Conservation (phyloP, 108 stramenopile genomes). For the Mediolabrus comicus region DNA sequence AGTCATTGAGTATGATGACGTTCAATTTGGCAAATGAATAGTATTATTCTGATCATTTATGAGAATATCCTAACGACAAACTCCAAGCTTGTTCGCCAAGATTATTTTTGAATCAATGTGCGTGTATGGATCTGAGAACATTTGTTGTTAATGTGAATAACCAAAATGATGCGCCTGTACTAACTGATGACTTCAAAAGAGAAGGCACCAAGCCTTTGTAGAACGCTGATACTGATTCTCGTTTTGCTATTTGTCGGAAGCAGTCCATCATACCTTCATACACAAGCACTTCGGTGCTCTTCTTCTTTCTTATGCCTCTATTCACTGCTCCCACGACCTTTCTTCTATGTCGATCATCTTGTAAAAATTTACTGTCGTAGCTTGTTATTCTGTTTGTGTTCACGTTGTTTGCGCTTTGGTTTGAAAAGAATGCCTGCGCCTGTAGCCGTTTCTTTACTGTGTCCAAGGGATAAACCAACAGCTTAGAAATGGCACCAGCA, state of each 20-base stretch:
- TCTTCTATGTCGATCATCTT: not conserved
- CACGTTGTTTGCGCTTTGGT: not conserved
- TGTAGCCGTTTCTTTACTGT: constrained; percentile 95
- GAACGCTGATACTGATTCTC: constrained; percentile 68
- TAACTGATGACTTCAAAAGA: constrained; percentile 54
- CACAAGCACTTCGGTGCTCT: not conserved
- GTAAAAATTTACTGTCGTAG: not conserved
- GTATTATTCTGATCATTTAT: not conserved
- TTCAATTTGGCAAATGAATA: constrained; percentile 46
- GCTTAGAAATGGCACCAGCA: constrained; percentile 84
- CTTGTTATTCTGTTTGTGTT: not conserved
- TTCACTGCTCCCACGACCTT: constrained; percentile 15
- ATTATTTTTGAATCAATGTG: constrained; percentile 7
- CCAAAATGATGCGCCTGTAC: constrained; percentile 62
- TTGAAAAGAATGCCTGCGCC: constrained; percentile 79
- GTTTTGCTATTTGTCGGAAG: constrained; percentile 47
- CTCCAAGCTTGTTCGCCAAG: not conserved
- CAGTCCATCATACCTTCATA: constrained; percentile 81
- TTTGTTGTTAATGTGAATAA: constrained; percentile 51
- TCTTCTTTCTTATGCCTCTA: constrained; percentile 9
- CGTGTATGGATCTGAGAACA: constrained; percentile 34
- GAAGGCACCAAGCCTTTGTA: constrained; percentile 76
- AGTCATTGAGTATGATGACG: constrained; percentile 60
- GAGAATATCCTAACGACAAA: not conserved
- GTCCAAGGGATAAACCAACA: constrained; percentile 92